These are phyloP conservation scores for Ilex paraguariensis DNA, from an alignment of 305 asterid species.

Conservation along the genomic window DNA sequence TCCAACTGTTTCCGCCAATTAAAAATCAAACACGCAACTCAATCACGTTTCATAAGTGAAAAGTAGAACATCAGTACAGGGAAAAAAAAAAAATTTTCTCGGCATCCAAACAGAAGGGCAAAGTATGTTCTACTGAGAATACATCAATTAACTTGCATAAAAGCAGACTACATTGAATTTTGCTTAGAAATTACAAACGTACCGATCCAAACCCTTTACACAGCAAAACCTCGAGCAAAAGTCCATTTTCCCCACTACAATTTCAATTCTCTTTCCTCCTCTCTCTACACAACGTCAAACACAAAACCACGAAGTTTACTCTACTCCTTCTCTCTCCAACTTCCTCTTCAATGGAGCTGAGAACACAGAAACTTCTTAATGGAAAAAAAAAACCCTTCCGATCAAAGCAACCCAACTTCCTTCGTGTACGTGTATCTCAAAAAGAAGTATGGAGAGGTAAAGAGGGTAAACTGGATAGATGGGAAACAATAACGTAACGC, in stretches of 20 bases:
- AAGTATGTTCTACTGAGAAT: background rate
- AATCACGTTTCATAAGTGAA: background rate
- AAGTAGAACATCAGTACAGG: no score
- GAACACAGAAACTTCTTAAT: background rate
- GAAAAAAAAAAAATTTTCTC: no score
- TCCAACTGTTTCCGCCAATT: slow-evolving; percentile 4
- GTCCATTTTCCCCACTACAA: slow-evolving; percentile 31
- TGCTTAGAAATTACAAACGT: slow-evolving; percentile 20
- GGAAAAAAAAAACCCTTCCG: background rate
- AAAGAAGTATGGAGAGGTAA: background rate
- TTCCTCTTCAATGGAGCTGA: background rate
- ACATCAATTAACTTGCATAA: no score
- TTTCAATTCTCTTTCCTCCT: slow-evolving; percentile 11
- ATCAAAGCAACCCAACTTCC: background rate
- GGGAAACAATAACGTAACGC: background rate
- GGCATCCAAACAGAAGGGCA: no score
- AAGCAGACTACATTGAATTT: no score
- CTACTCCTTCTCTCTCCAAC: background rate
- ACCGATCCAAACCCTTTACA: slow-evolving; percentile 70
- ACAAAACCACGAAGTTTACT: no score
- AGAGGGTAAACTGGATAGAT: background rate
- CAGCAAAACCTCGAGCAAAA: slow-evolving; percentile 60
- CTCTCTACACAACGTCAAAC: background rate
- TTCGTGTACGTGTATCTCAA: background rate
- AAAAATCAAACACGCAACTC: background rate